Evolutionary conservation across 768 basidiomycete species (phyloP), one percentile per base, ranked within the genome.

Genomic region (Boletus reticuloceps): DNA sequence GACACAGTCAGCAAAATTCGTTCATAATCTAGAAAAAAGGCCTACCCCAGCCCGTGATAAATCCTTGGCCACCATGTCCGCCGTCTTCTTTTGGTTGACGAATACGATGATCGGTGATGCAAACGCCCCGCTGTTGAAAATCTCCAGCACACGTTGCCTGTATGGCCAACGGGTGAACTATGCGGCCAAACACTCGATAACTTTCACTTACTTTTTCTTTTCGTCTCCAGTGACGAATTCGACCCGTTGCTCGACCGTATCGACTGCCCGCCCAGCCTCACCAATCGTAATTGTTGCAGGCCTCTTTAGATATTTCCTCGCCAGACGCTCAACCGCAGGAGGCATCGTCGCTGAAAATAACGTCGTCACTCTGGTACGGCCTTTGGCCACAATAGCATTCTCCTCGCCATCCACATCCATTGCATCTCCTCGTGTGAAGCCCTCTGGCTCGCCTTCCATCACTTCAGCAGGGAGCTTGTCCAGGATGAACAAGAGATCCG

Each of bases 331-430:
- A 47, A 99, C 97, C 16, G 95, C 92, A 38, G 95, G 83, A 14
- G 97, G 97, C 97, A 99, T 99, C 25, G 97, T 99, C 25, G 97
- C 97, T 22, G 92, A 95, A 77, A 98, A 99, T 63, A 99, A 72
- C 16, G 94, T 97, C 45, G 94, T 98, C n/a, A 98, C 94, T 47
- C 91, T 77, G 36, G 87, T 91, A 20, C 90, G 82, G 12, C 90
- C 89, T 62, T 87, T 88, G 38, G 59, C 56, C 66, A 53, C 59
- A 12, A 58, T 40, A 17, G 79, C 80, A 64, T 79, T 79, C 60
- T 86, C 85, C 60, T 75, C 77, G 17, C 83, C 86, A 64, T 91
- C 86, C 39, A 90, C 83, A 58, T 91, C 90, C 88, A 91, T 89
- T 59, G 80, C 79, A 63, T 86, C 84, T 19, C 51, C 51, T n/a